phyloP scores from a whole-genome alignment of 805 yeast genomes.

The Pichia ethanolica region DNA sequence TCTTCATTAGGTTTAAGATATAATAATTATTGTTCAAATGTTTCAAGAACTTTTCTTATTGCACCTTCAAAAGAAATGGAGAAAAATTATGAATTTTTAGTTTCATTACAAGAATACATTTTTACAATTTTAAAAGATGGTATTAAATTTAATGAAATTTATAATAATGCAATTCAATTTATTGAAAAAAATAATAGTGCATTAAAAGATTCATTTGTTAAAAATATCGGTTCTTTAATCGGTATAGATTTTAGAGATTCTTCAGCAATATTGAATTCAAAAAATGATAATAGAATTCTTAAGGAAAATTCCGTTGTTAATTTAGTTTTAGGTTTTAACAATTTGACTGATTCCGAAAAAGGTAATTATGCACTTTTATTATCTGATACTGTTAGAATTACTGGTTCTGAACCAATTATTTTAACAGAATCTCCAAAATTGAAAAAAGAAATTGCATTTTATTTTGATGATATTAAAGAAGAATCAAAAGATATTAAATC shows the following conservation, averaged over 20 bases:
- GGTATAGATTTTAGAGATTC: conserved; percentile 89
- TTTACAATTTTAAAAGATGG: conserved; percentile 59
- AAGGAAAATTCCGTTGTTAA: conserved; percentile 70
- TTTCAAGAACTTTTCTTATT: conserved; percentile 82
- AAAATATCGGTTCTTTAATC: conserved; percentile 79
- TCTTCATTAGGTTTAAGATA: conserved; percentile 83
- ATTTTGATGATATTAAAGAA: conserved; percentile 51
- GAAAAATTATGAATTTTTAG: conserved; percentile 66
- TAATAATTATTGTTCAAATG: conserved; percentile 79
- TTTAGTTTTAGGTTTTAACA: conserved; percentile 69
- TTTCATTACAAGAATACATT: conserved; percentile 63
- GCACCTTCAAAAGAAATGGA: conserved; percentile 82
- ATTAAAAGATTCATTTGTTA: conserved; percentile 55
- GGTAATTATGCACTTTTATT: conserved; percentile 64
- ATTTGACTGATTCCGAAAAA: conserved; percentile 44
- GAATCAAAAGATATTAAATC: conserved; percentile 17
- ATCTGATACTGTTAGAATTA: conserved; percentile 73
- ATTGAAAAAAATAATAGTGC: conserved; percentile 60
- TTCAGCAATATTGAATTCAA: conserved; percentile 60
- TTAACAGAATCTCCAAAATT: conserved; percentile 70
- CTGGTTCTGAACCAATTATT: conserved; percentile 51
- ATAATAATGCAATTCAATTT: conserved; percentile 51
- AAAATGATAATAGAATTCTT: conserved; percentile 53
- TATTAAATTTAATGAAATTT: conserved; percentile 56
- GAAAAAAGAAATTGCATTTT: conserved; percentile 72